These are phyloP conservation scores for Epichloe gansuensis DNA, from an alignment of 2,329 filamentous ascomycete genomes.

Conservation along the genomic window DNA sequence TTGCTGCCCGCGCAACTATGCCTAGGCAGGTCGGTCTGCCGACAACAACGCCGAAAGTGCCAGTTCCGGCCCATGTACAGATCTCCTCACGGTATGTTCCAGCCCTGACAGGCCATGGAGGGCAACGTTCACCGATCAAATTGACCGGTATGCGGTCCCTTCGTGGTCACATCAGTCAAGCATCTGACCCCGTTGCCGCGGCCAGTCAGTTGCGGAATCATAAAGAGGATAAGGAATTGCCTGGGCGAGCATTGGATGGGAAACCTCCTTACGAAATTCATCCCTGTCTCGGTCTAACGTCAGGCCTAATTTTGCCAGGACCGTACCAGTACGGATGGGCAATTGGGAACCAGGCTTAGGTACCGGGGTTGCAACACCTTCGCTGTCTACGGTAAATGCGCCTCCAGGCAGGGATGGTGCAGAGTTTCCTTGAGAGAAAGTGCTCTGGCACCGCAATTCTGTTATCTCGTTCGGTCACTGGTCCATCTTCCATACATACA, in stretches of 20 bases:
- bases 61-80: slow-evolving; percentile 6
- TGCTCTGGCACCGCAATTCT: neutral
- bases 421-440: neutral
- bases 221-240: neutral
- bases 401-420: neutral
- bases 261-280: neutral
- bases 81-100: neutral
- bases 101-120: neutral
- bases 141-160: neutral
- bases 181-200: neutral
- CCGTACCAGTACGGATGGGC: neutral
- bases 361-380: neutral
- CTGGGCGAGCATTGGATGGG: neutral
- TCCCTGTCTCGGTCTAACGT: neutral
- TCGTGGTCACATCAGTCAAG: neutral
- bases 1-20: neutral
- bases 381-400: neutral
- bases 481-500: no score
- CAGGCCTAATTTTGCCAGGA: neutral
- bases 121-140: neutral
- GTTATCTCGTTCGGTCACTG: no score
- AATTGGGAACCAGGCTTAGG: neutral
- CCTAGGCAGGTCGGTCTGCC: neutral
- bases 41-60: slow-evolving; percentile 14
- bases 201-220: neutral